These are phyloP conservation scores for Fusarium sp. DNA, from an alignment of 2,329 filamentous ascomycete genomes.

Conservation along the genomic window DNA sequence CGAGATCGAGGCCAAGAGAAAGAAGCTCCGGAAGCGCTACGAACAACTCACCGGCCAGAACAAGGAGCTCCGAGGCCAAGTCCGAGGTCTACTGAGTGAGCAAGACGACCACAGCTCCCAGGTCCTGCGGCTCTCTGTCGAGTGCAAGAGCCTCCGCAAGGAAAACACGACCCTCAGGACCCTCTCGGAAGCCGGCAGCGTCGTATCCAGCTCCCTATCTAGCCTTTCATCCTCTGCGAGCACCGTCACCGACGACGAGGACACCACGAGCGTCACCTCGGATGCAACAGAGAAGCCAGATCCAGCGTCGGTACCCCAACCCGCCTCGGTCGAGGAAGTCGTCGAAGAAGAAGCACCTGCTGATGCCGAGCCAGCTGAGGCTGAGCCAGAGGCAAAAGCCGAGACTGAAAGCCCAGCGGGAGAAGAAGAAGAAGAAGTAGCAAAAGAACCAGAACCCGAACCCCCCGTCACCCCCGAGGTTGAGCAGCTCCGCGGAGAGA, in stretches of 20 bases:
- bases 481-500: slow-evolving; percentile 26
- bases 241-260: slow-evolving; percentile 23
- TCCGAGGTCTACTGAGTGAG: slow-evolving; percentile 33
- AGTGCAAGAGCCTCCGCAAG: slow-evolving; percentile 34
- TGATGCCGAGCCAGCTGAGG: slow-evolving; percentile 12
- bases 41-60: slow-evolving; percentile 35
- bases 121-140: slow-evolving; percentile 39
- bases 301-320: slow-evolving; percentile 18
- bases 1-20: slow-evolving; percentile 39
- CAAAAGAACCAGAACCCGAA: slow-evolving; percentile 10
- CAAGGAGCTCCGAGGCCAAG: slow-evolving; percentile 32
- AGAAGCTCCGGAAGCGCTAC: slow-evolving; percentile 41
- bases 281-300: slow-evolving; percentile 42
- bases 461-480: not conserved
- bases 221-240: slow-evolving; percentile 28
- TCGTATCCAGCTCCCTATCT: slow-evolving; percentile 35
- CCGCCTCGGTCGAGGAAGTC: slow-evolving; percentile 28
- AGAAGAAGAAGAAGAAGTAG: slow-evolving; percentile 19
- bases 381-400: slow-evolving; percentile 4
- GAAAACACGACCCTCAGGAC: slow-evolving; percentile 40
- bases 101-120: slow-evolving; percentile 42
- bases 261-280: slow-evolving; percentile 28
- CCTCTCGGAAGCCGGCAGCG: slow-evolving; percentile 37
- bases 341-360: slow-evolving; percentile 13
- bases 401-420: slow-evolving; percentile 6